phyloP scores from a whole-genome alignment of 1,139 yeast species.

The Pichia sp. region DNA sequence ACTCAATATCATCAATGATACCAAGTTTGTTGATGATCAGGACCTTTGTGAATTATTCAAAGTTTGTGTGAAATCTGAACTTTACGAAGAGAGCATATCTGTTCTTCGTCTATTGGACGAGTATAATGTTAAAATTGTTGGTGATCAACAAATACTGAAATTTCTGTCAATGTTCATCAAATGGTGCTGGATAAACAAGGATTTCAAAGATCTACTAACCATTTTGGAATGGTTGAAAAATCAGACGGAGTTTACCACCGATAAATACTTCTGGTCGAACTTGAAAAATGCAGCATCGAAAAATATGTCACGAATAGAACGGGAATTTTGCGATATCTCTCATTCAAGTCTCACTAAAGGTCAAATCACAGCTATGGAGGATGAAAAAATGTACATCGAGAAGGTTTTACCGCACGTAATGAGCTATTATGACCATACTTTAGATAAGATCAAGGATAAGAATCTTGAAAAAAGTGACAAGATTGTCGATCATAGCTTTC shows the following conservation, averaged over 20 bases:
- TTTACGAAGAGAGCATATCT: constrained; percentile 8
- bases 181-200: constrained; percentile 18
- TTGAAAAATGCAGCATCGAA: constrained; percentile 11
- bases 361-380: constrained; percentile 4
- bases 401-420: constrained; percentile 13
- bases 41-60: constrained; percentile 15
- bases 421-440: constrained; percentile 16
- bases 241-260: constrained; percentile 18
- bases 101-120: constrained; percentile 8
- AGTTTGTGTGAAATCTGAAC: constrained; percentile 13
- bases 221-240: constrained; percentile 22
- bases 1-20: constrained; percentile 6
- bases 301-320: constrained; percentile 1
- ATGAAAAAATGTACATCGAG: constrained; percentile 8
- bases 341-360: neutral
- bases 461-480: constrained; percentile 5
- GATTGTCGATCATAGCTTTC: constrained; percentile 14
- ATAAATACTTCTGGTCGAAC: constrained; percentile 19
- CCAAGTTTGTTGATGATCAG: constrained; percentile 7
- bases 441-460: constrained; percentile 15
- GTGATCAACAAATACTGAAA: constrained; percentile 19
- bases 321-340: constrained; percentile 1
- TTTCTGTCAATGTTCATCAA: constrained; percentile 21
- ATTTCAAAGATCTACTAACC: constrained; percentile 19
- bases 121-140: constrained; percentile 4